phyloP scores from a whole-genome alignment of 768 basidiomycete species.

The Filobasidium floriforme region DNA sequence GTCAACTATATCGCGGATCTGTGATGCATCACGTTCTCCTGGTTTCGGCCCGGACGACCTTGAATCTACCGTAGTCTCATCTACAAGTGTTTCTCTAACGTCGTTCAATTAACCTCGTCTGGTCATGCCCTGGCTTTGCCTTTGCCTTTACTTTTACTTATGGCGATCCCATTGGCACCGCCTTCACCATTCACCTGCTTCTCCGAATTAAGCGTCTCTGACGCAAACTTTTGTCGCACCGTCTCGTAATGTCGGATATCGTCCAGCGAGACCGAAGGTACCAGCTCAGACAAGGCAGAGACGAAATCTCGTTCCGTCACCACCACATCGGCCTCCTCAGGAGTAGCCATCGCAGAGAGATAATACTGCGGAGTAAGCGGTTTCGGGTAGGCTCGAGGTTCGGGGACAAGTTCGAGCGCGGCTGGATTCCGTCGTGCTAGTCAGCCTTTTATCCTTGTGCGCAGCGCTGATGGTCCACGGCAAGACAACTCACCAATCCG shows the following conservation, averaged over 20 bases:
- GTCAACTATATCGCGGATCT: too few relatives aligned
- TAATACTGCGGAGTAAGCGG: conserved; percentile 85
- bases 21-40: too few relatives aligned
- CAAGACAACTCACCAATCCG: conserved; percentile 59
- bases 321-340: conserved; percentile 64
- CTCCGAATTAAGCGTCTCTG: conserved; percentile 34
- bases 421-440: not conserved
- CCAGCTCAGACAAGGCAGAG: conserved; percentile 56
- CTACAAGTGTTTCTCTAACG: too few relatives aligned
- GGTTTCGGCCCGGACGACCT: too few relatives aligned
- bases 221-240: conserved; percentile 64
- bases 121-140: conserved; percentile 11
- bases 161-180: not conserved
- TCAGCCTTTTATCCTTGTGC: conserved; percentile 30
- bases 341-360: conserved; percentile 67
- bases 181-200: not conserved
- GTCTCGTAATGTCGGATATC: conserved; percentile 77
- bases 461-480: conserved; percentile 48
- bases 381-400: conserved; percentile 48
- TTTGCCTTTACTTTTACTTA: conserved; percentile 15
- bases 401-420: not conserved
- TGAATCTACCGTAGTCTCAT: too few relatives aligned
- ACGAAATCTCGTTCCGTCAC: conserved; percentile 71
- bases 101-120: too few relatives aligned
- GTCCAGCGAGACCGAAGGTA: conserved; percentile 56